Conservation (phyloP, 352 stramenopile genomes). For the Pythium oligandrum region DNA sequence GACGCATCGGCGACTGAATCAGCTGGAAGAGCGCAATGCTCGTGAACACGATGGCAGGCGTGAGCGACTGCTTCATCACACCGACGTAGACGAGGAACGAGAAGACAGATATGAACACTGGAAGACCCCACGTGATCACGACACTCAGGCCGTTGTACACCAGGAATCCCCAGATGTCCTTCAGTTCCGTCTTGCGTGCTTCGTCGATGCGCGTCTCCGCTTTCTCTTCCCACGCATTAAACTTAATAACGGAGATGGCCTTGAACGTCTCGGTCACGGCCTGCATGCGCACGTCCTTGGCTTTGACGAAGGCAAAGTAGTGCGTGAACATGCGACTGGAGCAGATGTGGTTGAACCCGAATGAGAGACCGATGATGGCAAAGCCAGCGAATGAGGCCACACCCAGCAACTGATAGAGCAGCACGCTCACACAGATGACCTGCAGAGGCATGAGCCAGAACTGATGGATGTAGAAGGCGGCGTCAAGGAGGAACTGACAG, state of each 20-base stretch:
- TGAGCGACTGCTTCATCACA: conserved; percentile 28
- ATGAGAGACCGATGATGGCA: conserved; percentile 28
- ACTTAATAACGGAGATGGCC: conserved; percentile 90
- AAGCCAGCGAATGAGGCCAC: conserved; percentile 34
- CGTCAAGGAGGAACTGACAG: conserved; percentile 27
- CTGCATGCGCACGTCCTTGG: conserved; percentile 56
- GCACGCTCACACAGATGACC: conserved; percentile 33
- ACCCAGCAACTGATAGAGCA: conserved; percentile 38
- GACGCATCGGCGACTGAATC: conserved; percentile 29
- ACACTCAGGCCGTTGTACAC: conserved; percentile 27
- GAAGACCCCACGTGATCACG: conserved; percentile 37
- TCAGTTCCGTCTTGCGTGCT: conserved; percentile 27
- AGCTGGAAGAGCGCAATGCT: conserved; percentile 46
- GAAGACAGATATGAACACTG: conserved; percentile 37
- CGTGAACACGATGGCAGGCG: conserved; percentile 45
- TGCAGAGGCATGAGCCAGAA: conserved; percentile 51
- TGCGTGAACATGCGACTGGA: conserved; percentile 25
- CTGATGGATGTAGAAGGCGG: conserved; percentile 43
- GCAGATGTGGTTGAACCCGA: conserved; percentile 31
- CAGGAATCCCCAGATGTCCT: conserved; percentile 23
- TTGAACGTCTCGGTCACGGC: conserved; percentile 54
- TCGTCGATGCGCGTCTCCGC: conserved; percentile 56
- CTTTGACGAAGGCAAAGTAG: conserved; percentile 20
- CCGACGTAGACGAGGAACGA: conserved; percentile 37
- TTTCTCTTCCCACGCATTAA: conserved; percentile 87